Evolutionary conservation across 2,329 filamentous ascomycete species (phyloP).

Genomic region (Botrytis tulipae): DNA sequence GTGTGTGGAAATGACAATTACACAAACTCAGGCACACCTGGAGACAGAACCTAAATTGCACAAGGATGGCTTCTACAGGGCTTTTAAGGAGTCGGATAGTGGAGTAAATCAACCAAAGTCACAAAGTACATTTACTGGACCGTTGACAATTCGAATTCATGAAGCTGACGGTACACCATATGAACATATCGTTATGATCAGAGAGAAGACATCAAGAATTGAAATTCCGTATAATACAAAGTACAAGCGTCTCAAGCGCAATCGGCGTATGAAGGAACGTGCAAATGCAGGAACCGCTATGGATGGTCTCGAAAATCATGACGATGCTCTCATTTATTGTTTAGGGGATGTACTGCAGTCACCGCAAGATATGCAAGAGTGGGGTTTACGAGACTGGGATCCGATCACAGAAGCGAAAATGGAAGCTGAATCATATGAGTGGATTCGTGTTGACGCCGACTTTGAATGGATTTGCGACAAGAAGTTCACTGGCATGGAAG

Average conservation of each 20-base stretch:
- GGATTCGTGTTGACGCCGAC: constrained; percentile 96
- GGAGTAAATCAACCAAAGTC: constrained; percentile 67
- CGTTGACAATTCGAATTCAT: constrained; percentile 97
- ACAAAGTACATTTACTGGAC: constrained; percentile 84
- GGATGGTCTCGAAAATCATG: constrained; percentile 65
- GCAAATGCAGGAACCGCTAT: constrained; percentile 61
- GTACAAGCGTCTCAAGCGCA: constrained; percentile 94
- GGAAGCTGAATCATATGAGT: constrained; percentile 96
- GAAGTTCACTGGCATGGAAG: constrained; percentile 72
- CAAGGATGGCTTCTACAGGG: constrained; percentile 75
- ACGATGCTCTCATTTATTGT: constrained; percentile 85
- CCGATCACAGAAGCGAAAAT: constrained; percentile 85
- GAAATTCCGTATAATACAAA: constrained; percentile 99
- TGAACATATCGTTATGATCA: constrained; percentile 95
- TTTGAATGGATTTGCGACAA: constrained; percentile 96
- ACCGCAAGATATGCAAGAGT: constrained; percentile 76
- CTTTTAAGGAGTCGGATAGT: constrained; percentile 75
- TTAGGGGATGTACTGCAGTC: constrained; percentile 86
- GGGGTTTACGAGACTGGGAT: constrained; percentile 86
- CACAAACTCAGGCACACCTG: constrained; percentile 61
- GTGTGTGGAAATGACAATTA: constrained; percentile 87
- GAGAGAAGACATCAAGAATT: constrained; percentile 78
- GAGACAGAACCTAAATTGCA: constrained; percentile 55
- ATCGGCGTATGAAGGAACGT: constrained; percentile 76
- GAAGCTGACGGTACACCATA: constrained; percentile 98